Evolutionary conservation across 768 basidiomycete genomes (phyloP), one percentile per base, ranked within the genome.

Genomic region (Cystofilobasidium capitatum): DNA sequence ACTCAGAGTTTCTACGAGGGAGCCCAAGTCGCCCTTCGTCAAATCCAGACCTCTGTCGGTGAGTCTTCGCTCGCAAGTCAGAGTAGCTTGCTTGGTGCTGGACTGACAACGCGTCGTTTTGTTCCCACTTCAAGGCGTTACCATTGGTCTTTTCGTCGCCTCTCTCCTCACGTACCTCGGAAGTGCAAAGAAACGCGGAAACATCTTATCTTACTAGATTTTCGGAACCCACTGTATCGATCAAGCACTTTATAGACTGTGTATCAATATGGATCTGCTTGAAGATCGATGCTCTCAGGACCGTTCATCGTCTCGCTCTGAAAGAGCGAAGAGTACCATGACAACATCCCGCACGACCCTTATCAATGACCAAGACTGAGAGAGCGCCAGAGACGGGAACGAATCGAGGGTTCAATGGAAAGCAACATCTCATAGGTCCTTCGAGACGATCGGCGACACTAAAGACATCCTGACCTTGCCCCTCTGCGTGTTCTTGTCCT

Each of bases 401-500:
- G 22, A 49, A 49, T 8, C 16, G 16, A 17, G 16, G 9, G 22
- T 8, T 17, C 9, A 49, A 29, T 17, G 5, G 29, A 17, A 49
- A 49, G 29, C n/a, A 49, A 49, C 37, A 45, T 13, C 39, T 61
- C 55, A 68, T 20, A 68, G 66, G 24, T 49, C 57, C 35, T 42
- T 60, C 57, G 68, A 69, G 12, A 40, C 26, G 1, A 64, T 24
- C 31, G 68, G 68, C 57, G 31, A 14, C 22, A 68, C 54, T 8
- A 69, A 29, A 44, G 70, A 58, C 70, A 74, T 71, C 78, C 86
- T 89, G 9, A 94, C 91, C 70, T 85, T 85, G 13, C 89, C 91
- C 69, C 91, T 80, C 74, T 93, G 90, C 22, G 92, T 96, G 71
- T 92, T 93, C 74, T 83, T 87, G 74, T 96, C 94, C 81, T 91